phyloP scores from a whole-genome alignment of 345 rosid species.

The Eucalyptus marginata region DNA sequence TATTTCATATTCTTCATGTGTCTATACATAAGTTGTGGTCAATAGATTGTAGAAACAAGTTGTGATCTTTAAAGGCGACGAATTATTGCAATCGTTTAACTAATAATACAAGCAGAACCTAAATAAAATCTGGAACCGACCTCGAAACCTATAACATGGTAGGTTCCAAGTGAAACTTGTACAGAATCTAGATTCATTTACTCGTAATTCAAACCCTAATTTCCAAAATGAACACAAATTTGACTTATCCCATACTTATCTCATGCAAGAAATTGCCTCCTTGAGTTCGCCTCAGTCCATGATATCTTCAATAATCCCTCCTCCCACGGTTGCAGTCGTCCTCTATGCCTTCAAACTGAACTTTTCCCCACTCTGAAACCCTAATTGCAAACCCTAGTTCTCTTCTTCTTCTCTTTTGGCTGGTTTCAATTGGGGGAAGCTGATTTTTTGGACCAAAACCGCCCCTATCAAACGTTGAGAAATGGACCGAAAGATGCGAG shows the following conservation, averaged over 20 bases:
- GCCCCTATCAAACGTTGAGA: background rate
- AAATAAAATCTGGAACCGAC: rapidly evolving
- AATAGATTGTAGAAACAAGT: rapidly evolving
- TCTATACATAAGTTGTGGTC: too few species aligned
- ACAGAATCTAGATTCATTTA: rapidly evolving
- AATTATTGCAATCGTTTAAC: too few species aligned
- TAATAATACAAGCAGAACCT: too few species aligned
- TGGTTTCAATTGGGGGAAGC: background rate
- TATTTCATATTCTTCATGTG: too few species aligned
- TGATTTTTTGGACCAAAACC: background rate
- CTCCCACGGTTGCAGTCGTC: background rate
- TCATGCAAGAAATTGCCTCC: background rate
- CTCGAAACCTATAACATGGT: rapidly evolving
- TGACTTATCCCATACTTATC: background rate
- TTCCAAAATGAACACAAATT: background rate
- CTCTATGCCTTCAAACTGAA: background rate
- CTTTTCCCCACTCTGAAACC: background rate
- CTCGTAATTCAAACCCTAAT: background rate
- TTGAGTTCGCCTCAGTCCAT: background rate
- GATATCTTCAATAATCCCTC: background rate
- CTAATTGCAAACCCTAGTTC: background rate
- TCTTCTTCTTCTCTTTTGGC: background rate
- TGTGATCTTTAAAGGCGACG: rapidly evolving
- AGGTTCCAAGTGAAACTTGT: rapidly evolving
- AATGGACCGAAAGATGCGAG: too few species aligned